These are phyloP conservation scores for Arachis monticola DNA, from an alignment of 331 rosid species.

Conservation along the genomic window DNA sequence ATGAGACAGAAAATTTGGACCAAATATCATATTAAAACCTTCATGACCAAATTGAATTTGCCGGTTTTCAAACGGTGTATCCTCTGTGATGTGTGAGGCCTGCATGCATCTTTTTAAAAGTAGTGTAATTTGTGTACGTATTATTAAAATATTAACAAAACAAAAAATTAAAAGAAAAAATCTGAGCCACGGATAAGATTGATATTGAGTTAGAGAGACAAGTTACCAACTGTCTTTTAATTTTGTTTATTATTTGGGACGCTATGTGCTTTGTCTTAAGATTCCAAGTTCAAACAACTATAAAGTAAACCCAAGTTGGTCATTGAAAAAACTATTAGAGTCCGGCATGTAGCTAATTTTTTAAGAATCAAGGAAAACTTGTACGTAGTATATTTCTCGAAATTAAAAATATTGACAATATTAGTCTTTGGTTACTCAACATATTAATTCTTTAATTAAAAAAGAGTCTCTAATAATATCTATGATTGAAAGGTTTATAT, in stretches of 20 bases:
- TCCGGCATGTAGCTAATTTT: too few relatives aligned
- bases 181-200: background rate
- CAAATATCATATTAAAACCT: too few relatives aligned
- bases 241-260: background rate
- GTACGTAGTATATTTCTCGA: too few relatives aligned
- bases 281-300: background rate
- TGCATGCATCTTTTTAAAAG: background rate
- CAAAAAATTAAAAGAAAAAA: background rate
- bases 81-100: background rate
- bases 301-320: background rate
- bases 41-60: too few relatives aligned
- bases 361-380: too few relatives aligned
- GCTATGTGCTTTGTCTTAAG: background rate
- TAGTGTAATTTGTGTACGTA: background rate
- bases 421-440: too few relatives aligned
- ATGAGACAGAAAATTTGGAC: too few relatives aligned
- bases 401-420: too few relatives aligned
- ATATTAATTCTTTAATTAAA: too few relatives aligned
- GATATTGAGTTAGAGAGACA: background rate
- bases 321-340: background rate
- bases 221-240: background rate
- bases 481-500: too few relatives aligned
- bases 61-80: constrained; percentile 20
- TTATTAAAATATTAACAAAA: background rate
- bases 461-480: too few relatives aligned